Base-by-base conservation (phyloP, 169 alveolate genomes). In the Ichthyophthirius multifiliis region DNA sequence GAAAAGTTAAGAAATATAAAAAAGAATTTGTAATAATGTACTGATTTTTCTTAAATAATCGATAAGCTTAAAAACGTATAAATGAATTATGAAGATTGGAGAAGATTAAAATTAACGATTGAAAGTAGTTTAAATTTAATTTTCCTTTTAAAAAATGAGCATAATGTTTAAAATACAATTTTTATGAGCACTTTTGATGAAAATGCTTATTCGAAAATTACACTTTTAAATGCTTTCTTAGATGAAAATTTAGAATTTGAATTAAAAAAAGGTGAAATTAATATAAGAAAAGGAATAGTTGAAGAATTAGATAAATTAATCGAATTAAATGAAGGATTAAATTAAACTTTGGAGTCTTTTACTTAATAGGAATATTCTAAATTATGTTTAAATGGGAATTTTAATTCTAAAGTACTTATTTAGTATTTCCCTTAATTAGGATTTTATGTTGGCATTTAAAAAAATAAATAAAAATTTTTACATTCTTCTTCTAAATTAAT, bases 361-460 rank as follows among this genome's bases (percentile, higher is more conserved):
- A 55, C 12, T 5, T 4, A 18, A 18, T 55, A 55, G 13, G 71
- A 55, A 55, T 1, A 27, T 10, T 27, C 4, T 23, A 55, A 27
- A 55, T 39, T 55, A 3, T 18, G 3, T 0, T 15, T 12, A 4
- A 16, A 55, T 27, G 23, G 18, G n/a, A 20, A 55, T 20, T 55
- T 55, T 6, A 20, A 55, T 9, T 55, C 71, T 23, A 27, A 55
- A 27, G 31, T 55, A 39, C 23, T 55, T 34, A 16, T 55, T 55
- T 55, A 55, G 18, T 55, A 55, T 55, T 55, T 55, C 18, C 71
- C 71, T 15, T 55, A 55, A 5, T 18, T 55, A 55, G 71, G 71
- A 20, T 55, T 55, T 27, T 55, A 27, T 39, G 31, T 55, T 1
- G 31, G 43, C 13, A 55, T 55, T 27, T 20, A 55, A 55, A 55